phyloP scores from a whole-genome alignment of 768 basidiomycete genomes.

The Lactarius indigo region DNA sequence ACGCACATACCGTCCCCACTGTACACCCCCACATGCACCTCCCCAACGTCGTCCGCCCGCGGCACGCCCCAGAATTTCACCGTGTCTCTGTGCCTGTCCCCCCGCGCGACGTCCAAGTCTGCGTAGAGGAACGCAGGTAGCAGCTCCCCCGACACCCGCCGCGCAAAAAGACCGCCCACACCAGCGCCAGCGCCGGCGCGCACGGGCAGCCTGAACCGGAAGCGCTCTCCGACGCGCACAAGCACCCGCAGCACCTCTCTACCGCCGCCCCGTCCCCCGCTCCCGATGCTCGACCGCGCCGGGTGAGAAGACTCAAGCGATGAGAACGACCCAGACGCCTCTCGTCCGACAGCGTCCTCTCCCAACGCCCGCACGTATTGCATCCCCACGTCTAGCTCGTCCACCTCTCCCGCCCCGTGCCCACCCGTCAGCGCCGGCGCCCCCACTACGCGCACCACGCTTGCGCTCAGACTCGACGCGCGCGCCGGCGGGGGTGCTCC shows the following conservation, averaged over 20 bases:
- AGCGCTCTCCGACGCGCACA: slow-evolving; percentile 25
- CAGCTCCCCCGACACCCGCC: slow-evolving; percentile 17
- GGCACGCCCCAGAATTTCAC: slow-evolving; percentile 28
- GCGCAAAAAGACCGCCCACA: slow-evolving; percentile 14
- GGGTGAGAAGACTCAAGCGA: slow-evolving; percentile 59
- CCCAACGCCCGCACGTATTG: slow-evolving; percentile 70
- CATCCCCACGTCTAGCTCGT: slow-evolving; percentile 66
- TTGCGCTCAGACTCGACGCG: slow-evolving; percentile 63
- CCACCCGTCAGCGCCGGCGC: background rate
- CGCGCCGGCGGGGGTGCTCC: slow-evolving; percentile 29
- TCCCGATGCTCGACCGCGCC: slow-evolving; percentile 30
- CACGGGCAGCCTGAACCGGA: slow-evolving; percentile 26
- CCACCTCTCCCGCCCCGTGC: slow-evolving; percentile 40
- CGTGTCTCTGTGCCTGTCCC: slow-evolving; percentile 22
- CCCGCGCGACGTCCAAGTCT: slow-evolving; percentile 20
- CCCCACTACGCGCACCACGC: slow-evolving; percentile 42
- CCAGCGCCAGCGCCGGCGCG: slow-evolving; percentile 1
- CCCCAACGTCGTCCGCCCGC: slow-evolving; percentile 24
- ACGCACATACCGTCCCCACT: slow-evolving; percentile 18
- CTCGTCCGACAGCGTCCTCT: slow-evolving; percentile 40
- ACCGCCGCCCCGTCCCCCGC: slow-evolving; percentile 1
- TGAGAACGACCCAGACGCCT: slow-evolving; percentile 49
- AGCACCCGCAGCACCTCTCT: slow-evolving; percentile 24
- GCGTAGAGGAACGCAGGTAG: slow-evolving; percentile 25
- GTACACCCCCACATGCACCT: slow-evolving; percentile 24